Percentiles rank a stretch among this genome's conserved stretches.
Conservation (phyloP, 2,329 filamentous ascomycete genomes). For the Sphaerulina populicola region DNA sequence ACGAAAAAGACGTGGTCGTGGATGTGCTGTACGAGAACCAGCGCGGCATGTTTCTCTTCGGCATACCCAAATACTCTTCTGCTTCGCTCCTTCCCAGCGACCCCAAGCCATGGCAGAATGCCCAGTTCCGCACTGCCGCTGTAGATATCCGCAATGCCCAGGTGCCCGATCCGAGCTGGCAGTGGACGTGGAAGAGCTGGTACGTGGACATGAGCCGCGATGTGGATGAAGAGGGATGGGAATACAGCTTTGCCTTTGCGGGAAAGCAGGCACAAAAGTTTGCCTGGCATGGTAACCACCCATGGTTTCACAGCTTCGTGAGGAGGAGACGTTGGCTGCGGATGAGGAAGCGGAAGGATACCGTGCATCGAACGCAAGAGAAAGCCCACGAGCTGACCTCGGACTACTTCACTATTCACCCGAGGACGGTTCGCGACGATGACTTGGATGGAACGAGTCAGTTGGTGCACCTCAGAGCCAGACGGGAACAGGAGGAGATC, state of each 20-base stretch:
- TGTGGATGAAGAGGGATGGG: slow-evolving; percentile 86
- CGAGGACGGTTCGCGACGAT: slow-evolving; percentile 22
- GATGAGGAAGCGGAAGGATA: slow-evolving; percentile 59
- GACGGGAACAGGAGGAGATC: slow-evolving; percentile 41
- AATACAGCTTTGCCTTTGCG: slow-evolving; percentile 82
- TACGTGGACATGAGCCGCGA: slow-evolving; percentile 71
- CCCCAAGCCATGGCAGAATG: slow-evolving; percentile 73
- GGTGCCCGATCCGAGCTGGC: slow-evolving; percentile 89
- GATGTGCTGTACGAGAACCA: slow-evolving; percentile 96
- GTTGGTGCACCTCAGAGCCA: slow-evolving; percentile 11
- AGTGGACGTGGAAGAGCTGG: slow-evolving; percentile 71
- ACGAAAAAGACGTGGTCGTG: slow-evolving; percentile 48
- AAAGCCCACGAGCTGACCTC: slow-evolving; percentile 61
- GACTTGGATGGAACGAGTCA: slow-evolving; percentile 20
- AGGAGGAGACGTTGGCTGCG: slow-evolving; percentile 80
- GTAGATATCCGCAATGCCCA: slow-evolving; percentile 78
- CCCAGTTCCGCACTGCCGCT: slow-evolving; percentile 47
- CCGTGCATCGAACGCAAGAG: slow-evolving; percentile 35
- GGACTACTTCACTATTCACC: slow-evolving; percentile 71
- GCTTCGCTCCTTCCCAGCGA: slow-evolving; percentile 80
- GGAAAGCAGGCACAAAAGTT: slow-evolving; percentile 34
- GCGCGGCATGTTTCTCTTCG: slow-evolving; percentile 80
- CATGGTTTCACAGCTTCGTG: slow-evolving; percentile 95
- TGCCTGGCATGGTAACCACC: slow-evolving; percentile 74
- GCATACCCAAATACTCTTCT: slow-evolving; percentile 78